Conservation (phyloP, 805 yeast genomes). For the Metschnikowia koreensis region DNA sequence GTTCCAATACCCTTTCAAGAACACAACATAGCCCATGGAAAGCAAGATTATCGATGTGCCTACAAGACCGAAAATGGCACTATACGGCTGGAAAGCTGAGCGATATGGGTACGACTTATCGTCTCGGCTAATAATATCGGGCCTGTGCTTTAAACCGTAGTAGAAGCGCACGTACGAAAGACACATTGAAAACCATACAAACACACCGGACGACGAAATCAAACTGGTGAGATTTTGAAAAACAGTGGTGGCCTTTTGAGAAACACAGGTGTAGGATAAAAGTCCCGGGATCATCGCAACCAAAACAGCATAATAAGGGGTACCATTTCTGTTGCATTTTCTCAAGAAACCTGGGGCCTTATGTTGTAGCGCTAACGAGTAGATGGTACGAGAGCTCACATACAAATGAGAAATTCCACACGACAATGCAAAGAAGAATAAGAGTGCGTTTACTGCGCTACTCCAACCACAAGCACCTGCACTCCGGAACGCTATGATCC, state of each 20-base stretch:
- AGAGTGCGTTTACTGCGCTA: conserved; percentile 42
- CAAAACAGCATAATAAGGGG: conserved; percentile 69
- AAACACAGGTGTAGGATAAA: conserved; percentile 59
- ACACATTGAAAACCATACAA: conserved; percentile 79
- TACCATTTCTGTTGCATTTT: conserved; percentile 60
- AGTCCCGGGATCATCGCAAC: conserved; percentile 61
- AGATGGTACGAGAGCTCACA: conserved; percentile 42
- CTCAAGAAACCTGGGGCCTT: conserved; percentile 62
- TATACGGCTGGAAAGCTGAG: conserved; percentile 68
- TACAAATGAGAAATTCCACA: conserved; percentile 47
- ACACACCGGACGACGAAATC: conserved; percentile 69
- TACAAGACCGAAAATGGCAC: conserved; percentile 59
- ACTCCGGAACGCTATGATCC: conserved; percentile 44
- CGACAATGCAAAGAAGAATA: conserved; percentile 46
- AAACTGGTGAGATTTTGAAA: conserved; percentile 67
- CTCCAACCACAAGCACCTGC: conserved; percentile 36
- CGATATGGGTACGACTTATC: conserved; percentile 66
- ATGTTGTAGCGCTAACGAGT: conserved; percentile 46
- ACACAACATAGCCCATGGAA: conserved; percentile 62
- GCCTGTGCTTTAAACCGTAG: conserved; percentile 57
- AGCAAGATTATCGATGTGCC: conserved; percentile 52
- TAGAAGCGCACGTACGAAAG: conserved; percentile 62
- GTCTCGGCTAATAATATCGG: conserved; percentile 62
- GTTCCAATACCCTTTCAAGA: conserved; percentile 57
- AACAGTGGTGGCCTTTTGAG: conserved; percentile 54